phyloP scores from a whole-genome alignment of 2,329 filamentous ascomycete genomes.

The Arthrocladium fulminans region DNA sequence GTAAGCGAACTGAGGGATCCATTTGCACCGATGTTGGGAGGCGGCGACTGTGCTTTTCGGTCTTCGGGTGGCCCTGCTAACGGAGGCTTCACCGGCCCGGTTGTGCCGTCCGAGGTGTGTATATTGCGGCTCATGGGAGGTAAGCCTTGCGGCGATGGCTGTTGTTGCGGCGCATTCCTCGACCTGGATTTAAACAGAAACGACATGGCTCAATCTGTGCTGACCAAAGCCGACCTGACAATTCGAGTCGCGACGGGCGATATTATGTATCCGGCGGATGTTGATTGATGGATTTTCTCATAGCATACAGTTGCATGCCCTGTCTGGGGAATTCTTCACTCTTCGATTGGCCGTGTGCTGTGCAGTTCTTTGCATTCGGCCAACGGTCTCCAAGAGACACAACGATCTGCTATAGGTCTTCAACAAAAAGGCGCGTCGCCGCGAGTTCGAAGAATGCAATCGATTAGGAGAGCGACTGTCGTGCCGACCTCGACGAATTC shows the following conservation, averaged over 20 bases:
- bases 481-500: background rate
- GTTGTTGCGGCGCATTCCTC: slow-evolving; percentile 40
- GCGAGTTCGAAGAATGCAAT: background rate
- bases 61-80: slow-evolving; percentile 22
- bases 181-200: slow-evolving; percentile 80
- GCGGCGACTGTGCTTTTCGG: slow-evolving; percentile 47
- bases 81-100: slow-evolving; percentile 33
- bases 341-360: background rate
- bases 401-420: background rate
- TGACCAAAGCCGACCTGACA: background rate
- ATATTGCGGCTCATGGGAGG: slow-evolving; percentile 49
- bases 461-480: background rate
- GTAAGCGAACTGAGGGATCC: slow-evolving; percentile 57
- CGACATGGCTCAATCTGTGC: slow-evolving; percentile 47
- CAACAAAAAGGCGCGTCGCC: background rate
- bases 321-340: background rate
- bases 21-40: slow-evolving; percentile 64
- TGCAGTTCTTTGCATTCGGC: background rate
- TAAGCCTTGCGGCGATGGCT: slow-evolving; percentile 38
- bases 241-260: background rate
- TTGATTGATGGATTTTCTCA: background rate
- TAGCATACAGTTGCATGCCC: slow-evolving; percentile 2
- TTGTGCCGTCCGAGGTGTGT: slow-evolving; percentile 46
- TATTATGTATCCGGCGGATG: background rate
- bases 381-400: background rate